Base-by-base conservation (phyloP, 352 stramenopile species). In the Phytopythium vexans region DNA sequence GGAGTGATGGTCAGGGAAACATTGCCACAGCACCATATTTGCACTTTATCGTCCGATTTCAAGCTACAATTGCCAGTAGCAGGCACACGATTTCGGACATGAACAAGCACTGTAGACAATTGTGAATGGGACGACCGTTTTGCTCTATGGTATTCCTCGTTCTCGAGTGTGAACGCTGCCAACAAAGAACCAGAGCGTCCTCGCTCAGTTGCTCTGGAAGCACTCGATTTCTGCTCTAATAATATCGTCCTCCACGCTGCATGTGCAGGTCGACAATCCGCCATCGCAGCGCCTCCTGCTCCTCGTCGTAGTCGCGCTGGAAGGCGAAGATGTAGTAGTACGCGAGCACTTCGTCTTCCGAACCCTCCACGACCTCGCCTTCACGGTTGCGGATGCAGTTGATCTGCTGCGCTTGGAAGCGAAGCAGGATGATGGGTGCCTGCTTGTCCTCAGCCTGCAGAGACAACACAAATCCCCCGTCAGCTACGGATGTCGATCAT, bases 321-420 rank as follows among this genome's bases (percentile, higher is more conserved):
- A 99, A 98, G 34, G 95, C 96, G 48, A 98, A 94, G 51, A 99
- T 95, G 77, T 99, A 99, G 64, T 96, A 99, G 76, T 98, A 98
- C 5, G 94, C 95, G 33, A 95, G 73, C 64, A 99, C 97, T 51
- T 99, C 94, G 70, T 98, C 94, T 60, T 99, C 95, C 4, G 83
- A 91, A 43, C 96, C 97, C 60, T 99, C 95, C 16, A 99, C 87
- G 55, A 99, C 86, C 64, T 97, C 88, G 37, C 95, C 96, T 65
- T 98, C 89, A 52, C 96, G 93, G 73, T 99, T 98, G 56, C 92
- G 82, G 38, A 99, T 97, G 74, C 97, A 99, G 80, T 99, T 98
- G 70, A 99, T 99, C 77, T 99, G 97, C 76, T 99, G 97, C 41
- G 92, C 94, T 82, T 98, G 97, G 70, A 99, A 98, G 54, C 98